Evolutionary conservation across 192 early-diverging fungal species (phyloP).

Genomic region (Coemansia sp.): DNA sequence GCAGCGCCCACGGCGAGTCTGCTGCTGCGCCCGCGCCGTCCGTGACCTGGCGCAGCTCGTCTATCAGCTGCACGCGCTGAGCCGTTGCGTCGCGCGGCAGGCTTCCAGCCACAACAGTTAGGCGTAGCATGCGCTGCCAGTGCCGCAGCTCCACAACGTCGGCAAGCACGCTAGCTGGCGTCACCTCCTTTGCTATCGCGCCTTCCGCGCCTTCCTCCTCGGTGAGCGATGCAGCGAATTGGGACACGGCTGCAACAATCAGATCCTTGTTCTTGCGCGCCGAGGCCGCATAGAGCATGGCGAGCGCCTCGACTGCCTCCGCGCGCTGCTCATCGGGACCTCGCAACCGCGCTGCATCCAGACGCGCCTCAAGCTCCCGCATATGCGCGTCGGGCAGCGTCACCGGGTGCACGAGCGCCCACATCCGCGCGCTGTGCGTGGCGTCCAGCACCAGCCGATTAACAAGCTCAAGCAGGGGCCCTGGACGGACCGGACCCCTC

Average conservation of each 20-base stretch:
- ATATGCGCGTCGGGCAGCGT: conserved; percentile 25
- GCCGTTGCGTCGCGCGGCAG: background rate
- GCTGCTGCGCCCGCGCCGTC: background rate
- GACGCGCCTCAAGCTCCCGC: conserved; percentile 20
- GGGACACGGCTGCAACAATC: conserved; percentile 19
- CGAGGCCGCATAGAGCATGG: conserved; percentile 41
- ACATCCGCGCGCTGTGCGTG: conserved; percentile 24
- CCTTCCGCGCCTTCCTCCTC: background rate
- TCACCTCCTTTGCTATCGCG: background rate
- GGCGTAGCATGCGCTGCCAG: conserved; percentile 16
- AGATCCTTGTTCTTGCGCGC: conserved; percentile 31
- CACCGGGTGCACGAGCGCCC: conserved; percentile 29
- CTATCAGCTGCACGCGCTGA: background rate
- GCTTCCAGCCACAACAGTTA: conserved; percentile 7
- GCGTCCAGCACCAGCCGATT: conserved; percentile 29
- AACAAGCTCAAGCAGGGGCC: background rate
- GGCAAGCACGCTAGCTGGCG: conserved; percentile 21
- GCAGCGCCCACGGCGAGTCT: conserved; percentile 26
- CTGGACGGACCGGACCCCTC: background rate
- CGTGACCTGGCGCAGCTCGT: background rate
- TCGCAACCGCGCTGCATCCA: background rate
- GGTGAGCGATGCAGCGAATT: conserved; percentile 16
- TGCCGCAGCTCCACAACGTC: conserved; percentile 10
- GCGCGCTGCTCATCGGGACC: background rate
- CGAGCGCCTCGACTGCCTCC: conserved; percentile 37